phyloP scores from a whole-genome alignment of 2,329 filamentous ascomycete species.

The Fusarium xylarioides region DNA sequence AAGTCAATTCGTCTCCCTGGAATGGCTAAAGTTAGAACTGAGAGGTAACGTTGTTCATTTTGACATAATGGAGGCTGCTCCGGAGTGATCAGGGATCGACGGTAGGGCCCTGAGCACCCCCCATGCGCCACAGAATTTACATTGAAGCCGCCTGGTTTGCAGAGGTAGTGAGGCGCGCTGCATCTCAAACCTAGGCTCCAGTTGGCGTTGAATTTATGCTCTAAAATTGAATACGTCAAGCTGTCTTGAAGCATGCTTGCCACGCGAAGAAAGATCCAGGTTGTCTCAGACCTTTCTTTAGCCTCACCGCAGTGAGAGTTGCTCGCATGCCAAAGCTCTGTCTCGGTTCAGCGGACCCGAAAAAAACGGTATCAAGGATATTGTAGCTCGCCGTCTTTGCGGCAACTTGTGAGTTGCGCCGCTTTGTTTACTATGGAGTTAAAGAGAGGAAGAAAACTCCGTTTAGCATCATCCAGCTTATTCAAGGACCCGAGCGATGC shows the following conservation, averaged over 20 bases:
- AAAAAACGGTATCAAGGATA: neutral
- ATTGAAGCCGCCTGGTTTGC: neutral
- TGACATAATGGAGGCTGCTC: constrained; percentile 1
- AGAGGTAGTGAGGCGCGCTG: constrained; percentile 5
- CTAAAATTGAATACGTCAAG: neutral
- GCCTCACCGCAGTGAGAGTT: constrained; percentile 13
- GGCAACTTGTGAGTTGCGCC: constrained; percentile 12
- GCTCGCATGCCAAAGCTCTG: constrained; percentile 1
- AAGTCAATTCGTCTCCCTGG: constrained; percentile 16
- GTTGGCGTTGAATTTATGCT: neutral
- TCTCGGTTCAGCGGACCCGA: constrained; percentile 5
- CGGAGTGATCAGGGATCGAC: constrained; percentile 18
- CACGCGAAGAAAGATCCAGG: neutral
- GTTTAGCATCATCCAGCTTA: constrained; percentile 22
- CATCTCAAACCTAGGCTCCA: neutral
- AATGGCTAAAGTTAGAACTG: constrained; percentile 31
- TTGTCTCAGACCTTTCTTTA: constrained; percentile 12
- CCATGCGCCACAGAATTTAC: constrained; percentile 18
- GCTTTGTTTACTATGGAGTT: constrained; percentile 6
- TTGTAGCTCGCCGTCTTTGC: constrained; percentile 2
- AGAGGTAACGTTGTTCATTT: constrained; percentile 15
- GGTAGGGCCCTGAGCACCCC: constrained; percentile 11
- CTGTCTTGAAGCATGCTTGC: neutral
- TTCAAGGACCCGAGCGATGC: neutral
- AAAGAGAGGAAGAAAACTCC: constrained; percentile 23